Base-by-base conservation (phyloP, 2,329 filamentous ascomycete genomes). In the Aspergillus sp. region DNA sequence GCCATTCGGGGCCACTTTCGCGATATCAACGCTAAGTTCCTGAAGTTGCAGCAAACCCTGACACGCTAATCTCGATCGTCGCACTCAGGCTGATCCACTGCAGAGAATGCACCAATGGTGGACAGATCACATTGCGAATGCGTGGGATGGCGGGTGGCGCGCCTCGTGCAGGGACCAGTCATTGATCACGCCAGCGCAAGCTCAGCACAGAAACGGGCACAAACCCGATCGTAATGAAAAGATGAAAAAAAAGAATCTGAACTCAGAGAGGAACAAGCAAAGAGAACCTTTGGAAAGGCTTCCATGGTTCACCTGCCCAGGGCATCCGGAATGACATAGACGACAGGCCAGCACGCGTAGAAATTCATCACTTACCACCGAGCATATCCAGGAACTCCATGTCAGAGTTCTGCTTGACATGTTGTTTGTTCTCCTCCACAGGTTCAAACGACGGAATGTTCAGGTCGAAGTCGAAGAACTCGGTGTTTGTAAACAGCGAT, bases 401-500 rank as follows among this genome's bases (percentile, higher is more conserved):
- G 51, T 75, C 71, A 25, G 64, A 52, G 45, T 68, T 65, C 17
- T 64, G 61, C 11, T 57, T 56, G n/a, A 43, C 47, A 45, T 64
- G 53, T 43, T 67, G 63, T 45, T 66, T 63, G 45, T 64, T 68
- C n/a, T 71, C 68, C 31, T 73, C 72, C 31, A 69, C 62, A 6
- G 66, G 60, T 35, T 73, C 68, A 60, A 73, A 72, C 8, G 68
- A 51, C 31, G 73, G 71, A 48, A 76, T 63, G 55, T 66, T 66
- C 57, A 76, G 57, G 55, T 70, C 90, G 71, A 89, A 90, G 68
- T 93, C 89, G 73, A 89, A 90, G 75, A 93, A 93, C 65, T 90
- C 86, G 46, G 89, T 87, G 76, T 93, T 93, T 57, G 90, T 91
- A 77, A 93, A 95, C 68, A 92, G 83, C 52, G 87, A 87, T 51